Conservation (phyloP, 2,329 filamentous ascomycete genomes). For the Waltergamsia citrina region DNA sequence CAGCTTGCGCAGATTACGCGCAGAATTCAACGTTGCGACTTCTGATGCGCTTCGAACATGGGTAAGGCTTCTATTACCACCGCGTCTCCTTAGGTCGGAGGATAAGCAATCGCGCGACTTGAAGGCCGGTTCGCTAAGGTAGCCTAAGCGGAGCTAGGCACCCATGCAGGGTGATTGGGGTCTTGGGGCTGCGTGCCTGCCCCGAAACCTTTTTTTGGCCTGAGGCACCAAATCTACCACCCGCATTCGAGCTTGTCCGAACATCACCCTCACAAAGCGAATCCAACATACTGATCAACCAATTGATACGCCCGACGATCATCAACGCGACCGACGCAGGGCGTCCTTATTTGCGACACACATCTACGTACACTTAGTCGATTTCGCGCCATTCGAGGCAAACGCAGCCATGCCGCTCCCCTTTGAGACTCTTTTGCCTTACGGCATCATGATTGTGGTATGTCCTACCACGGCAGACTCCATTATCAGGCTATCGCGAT, state of each 20-base stretch:
- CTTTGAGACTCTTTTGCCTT: constrained; percentile 55
- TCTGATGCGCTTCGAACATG: not conserved
- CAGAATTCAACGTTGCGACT: not conserved
- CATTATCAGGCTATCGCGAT: not conserved
- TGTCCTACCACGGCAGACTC: constrained; percentile 16
- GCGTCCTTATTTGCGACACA: no score
- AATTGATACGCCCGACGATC: no score
- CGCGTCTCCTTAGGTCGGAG: not conserved
- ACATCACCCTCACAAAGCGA: no score
- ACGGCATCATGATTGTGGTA: constrained; percentile 55
- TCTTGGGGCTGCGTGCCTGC: not conserved
- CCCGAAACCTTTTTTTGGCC: not conserved
- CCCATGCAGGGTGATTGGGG: no score
- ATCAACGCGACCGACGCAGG: no score
- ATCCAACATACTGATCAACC: no score
- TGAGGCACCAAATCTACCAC: no score
- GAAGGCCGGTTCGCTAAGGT: no score
- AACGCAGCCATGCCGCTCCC: constrained; percentile 45
- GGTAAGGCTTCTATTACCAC: not conserved
- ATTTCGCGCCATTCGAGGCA: not conserved
- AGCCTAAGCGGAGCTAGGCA: no score
- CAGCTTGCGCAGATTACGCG: not conserved
- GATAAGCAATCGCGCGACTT: not conserved
- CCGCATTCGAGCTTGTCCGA: no score
- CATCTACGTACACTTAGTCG: no score